Evolutionary conservation across 352 stramenopile genomes (phyloP).

Genomic region (Pythium aquatile): DNA sequence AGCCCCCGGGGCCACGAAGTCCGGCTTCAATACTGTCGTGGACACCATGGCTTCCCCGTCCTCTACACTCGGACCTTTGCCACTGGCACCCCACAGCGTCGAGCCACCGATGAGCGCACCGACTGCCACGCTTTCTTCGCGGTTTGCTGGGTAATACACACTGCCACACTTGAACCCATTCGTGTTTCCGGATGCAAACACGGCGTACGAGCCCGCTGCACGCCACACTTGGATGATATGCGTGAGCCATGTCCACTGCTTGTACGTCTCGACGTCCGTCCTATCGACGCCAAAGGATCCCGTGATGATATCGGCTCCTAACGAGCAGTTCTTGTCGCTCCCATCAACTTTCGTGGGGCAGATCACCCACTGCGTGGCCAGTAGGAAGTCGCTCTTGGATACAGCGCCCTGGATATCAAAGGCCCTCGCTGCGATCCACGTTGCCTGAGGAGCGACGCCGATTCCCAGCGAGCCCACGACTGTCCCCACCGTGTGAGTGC

Average conservation of each 20-base stretch:
- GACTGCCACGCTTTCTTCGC: slow-evolving; percentile 53
- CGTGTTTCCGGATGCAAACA: slow-evolving; percentile 71
- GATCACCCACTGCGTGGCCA: slow-evolving; percentile 64
- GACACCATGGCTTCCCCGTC: slow-evolving; percentile 20
- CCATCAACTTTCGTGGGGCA: slow-evolving; percentile 61
- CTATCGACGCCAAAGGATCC: slow-evolving; percentile 69
- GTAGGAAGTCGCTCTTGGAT: slow-evolving; percentile 67
- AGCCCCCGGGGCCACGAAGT: slow-evolving; percentile 71
- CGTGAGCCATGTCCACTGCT: slow-evolving; percentile 56
- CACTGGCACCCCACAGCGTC: slow-evolving; percentile 67
- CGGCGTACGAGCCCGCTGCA: slow-evolving; percentile 42
- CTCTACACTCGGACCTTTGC: slow-evolving; percentile 52
- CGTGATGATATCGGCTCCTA: slow-evolving; percentile 61
- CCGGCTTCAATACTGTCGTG: slow-evolving; percentile 55
- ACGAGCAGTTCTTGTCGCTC: slow-evolving; percentile 42
- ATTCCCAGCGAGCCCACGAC: slow-evolving; percentile 50
- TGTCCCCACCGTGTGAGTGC: slow-evolving; percentile 68
- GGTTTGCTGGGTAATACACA: slow-evolving; percentile 64
- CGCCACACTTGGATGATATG: slow-evolving; percentile 57
- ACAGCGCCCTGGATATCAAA: slow-evolving; percentile 62
- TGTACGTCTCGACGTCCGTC: slow-evolving; percentile 35
- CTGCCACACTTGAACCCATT: slow-evolving; percentile 73
- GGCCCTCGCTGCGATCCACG: slow-evolving; percentile 66
- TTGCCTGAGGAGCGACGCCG: slow-evolving; percentile 54
- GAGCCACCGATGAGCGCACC: slow-evolving; percentile 55